Evolutionary conservation across 2,329 filamentous ascomycete species (phyloP).

Genomic region (Arthrobotrys iridis): DNA sequence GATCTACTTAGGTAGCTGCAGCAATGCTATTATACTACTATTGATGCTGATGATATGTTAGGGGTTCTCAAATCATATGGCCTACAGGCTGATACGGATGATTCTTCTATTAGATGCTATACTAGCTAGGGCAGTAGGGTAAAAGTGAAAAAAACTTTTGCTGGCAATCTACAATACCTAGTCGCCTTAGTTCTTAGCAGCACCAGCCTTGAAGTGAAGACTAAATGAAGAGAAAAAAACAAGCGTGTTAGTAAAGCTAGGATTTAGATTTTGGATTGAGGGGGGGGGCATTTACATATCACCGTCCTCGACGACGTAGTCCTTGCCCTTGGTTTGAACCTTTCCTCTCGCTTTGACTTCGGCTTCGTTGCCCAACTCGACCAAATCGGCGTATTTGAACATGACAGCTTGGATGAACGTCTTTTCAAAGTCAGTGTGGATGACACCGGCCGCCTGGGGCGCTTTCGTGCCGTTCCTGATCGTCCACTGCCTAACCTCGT

Average conservation of each 20-base stretch:
- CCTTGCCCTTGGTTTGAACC: constrained; percentile 98
- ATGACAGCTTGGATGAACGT: constrained; percentile 97
- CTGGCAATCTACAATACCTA: neutral
- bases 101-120: constrained; percentile 16
- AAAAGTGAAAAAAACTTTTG: constrained; percentile 3
- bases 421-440: constrained; percentile 97
- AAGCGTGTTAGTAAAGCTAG: constrained; percentile 7
- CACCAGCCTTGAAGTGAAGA: constrained; percentile 88
- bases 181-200: constrained; percentile 72
- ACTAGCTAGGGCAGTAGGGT: neutral
- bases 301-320: constrained; percentile 88
- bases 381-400: constrained; percentile 84
- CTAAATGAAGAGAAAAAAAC: constrained; percentile 63
- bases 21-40: constrained; percentile 4
- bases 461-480: constrained; percentile 95
- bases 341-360: constrained; percentile 94
- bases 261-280: neutral
- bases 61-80: neutral
- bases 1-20: neutral
- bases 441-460: constrained; percentile 96
- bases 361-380: constrained; percentile 87
- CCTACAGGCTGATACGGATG: neutral
- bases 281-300: constrained; percentile 66
- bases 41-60: neutral
- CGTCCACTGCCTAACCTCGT: constrained; percentile 99